Evolutionary conservation across 2,329 filamentous ascomycete species (phyloP), one percentile per base, ranked within the genome.

Genomic region (Aspergillus sp.): DNA sequence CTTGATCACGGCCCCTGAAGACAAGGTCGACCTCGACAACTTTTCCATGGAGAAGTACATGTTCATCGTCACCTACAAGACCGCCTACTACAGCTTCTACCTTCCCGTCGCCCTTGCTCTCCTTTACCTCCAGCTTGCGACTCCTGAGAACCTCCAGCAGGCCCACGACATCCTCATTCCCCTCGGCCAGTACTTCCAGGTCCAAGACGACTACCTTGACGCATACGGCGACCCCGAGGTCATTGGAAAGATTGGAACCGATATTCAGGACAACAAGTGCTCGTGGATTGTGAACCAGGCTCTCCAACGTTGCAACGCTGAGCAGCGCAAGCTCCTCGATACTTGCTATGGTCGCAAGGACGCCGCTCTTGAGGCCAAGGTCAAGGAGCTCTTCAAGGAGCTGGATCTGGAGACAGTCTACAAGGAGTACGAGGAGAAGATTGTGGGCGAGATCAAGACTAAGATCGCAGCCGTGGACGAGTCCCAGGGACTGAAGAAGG

Each of bases 1-100:
- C 78, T 84, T 99, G 67, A 87, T 98, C 76, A 99, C 95, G 51
- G 95, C 95, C 43, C 95, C 95, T 47, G 95, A 99, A 82, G 93
- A 97, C 78, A 84, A 89, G 65, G 91, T 98, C 74, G 89, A 98
- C 81, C 89, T 99, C 66, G 84, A 91, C 85, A 97, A 97, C 84
- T 99, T 99, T 85, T 93, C 89, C 78, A 85, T 97, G 79, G 86
- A 93, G 65, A 99, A 76, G 85, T 97, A 97, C 84, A 89, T 85
- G 72, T 99, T 98, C 85, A 99, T 99, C 74, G 95, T 99, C 82
- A 91, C 96, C 81, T 98, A 96, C 89, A 99, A 99, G 88, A 99
- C 95, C 25, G 93, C 95, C 55, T 99, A 96, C 84, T 99, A 99
- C 85, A 96, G 91, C 74, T 99, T 99, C 86, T 98, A 98, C 83